Evolutionary conservation across 2,329 filamentous ascomycete genomes (phyloP).

Genomic region (Nannizziopsis arthrosporioides): DNA sequence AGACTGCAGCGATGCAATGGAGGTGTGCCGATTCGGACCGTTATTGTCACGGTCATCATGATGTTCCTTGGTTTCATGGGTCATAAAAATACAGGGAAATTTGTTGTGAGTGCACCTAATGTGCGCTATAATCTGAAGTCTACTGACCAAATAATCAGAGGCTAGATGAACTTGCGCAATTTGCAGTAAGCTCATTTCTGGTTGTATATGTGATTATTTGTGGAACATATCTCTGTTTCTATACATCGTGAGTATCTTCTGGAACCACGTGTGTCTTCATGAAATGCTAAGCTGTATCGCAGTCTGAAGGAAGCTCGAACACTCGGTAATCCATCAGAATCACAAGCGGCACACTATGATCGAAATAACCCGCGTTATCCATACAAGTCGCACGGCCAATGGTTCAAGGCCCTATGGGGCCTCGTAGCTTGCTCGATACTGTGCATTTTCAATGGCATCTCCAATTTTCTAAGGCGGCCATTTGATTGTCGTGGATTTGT

Average conservation of each 20-base stretch:
- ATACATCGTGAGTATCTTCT: constrained; percentile 23
- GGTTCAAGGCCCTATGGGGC: constrained; percentile 20
- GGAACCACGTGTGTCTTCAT: not conserved
- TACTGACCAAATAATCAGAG: constrained; percentile 17
- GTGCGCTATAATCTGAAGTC: not conserved
- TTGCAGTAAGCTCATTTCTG: constrained; percentile 29
- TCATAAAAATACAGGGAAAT: constrained; percentile 23
- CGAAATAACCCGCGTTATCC: constrained; percentile 19
- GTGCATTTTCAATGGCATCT: constrained; percentile 17
- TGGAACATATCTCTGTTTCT: constrained; percentile 28
- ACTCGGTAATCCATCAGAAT: constrained; percentile 29
- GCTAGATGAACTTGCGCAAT: constrained; percentile 29
- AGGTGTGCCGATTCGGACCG: constrained; percentile 32
- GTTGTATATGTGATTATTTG: constrained; percentile 34
- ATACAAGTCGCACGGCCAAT: constrained; percentile 22
- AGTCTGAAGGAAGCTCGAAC: constrained; percentile 32
- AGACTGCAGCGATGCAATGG: constrained; percentile 28
- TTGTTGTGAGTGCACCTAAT: constrained; percentile 22
- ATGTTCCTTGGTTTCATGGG: constrained; percentile 34
- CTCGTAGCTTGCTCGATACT: constrained; percentile 16
- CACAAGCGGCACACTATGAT: constrained; percentile 15
- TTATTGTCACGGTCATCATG: constrained; percentile 27
- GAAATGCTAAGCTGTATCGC: not conserved
- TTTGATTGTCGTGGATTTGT: constrained; percentile 30
- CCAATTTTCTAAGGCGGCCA: constrained; percentile 18